Evolutionary conservation across 768 basidiomycete species (phyloP).

Genomic region (Wakefieldia striispora): DNA sequence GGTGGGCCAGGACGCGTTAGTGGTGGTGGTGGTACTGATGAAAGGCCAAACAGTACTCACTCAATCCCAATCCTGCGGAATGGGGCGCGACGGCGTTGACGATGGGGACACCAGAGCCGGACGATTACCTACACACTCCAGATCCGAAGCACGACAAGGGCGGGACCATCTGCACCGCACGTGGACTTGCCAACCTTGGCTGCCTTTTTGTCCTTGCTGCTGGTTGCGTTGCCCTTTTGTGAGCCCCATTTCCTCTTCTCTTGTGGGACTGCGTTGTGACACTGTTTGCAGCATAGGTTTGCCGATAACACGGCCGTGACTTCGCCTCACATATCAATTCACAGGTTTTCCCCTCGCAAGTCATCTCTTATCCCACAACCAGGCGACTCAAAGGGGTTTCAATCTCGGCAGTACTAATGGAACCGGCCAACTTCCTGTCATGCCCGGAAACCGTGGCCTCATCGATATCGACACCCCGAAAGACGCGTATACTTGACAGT

Average conservation of each 20-base stretch:
- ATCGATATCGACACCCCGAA: slow-evolving; percentile 57
- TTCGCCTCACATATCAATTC: not conserved
- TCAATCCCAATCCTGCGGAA: slow-evolving; percentile 43
- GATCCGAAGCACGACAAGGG: slow-evolving; percentile 54
- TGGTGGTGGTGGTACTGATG: not conserved
- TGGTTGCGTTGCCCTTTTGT: slow-evolving; percentile 55
- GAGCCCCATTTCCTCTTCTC: slow-evolving; percentile 26
- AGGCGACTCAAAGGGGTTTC: slow-evolving; percentile 51
- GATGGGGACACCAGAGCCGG: slow-evolving; percentile 49
- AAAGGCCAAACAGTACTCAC: slow-evolving; percentile 32
- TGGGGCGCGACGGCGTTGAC: slow-evolving; percentile 48
- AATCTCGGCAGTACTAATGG: slow-evolving; percentile 76
- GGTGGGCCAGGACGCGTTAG: slow-evolving; percentile 5
- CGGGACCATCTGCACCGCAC: slow-evolving; percentile 55
- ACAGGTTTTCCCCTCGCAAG: slow-evolving; percentile 49
- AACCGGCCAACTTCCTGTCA: slow-evolving; percentile 58
- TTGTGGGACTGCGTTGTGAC: no score
- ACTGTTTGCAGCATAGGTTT: slow-evolving; percentile 17
- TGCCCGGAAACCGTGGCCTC: slow-evolving; percentile 44
- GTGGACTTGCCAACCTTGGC: slow-evolving; percentile 67
- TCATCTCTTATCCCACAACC: slow-evolving; percentile 42
- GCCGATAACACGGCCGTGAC: not conserved
- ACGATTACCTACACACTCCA: slow-evolving; percentile 66
- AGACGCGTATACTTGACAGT: slow-evolving; percentile 38
- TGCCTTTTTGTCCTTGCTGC: slow-evolving; percentile 58